phyloP scores from a whole-genome alignment of 2,329 filamentous ascomycete genomes.

The Fusarium devonianum region DNA sequence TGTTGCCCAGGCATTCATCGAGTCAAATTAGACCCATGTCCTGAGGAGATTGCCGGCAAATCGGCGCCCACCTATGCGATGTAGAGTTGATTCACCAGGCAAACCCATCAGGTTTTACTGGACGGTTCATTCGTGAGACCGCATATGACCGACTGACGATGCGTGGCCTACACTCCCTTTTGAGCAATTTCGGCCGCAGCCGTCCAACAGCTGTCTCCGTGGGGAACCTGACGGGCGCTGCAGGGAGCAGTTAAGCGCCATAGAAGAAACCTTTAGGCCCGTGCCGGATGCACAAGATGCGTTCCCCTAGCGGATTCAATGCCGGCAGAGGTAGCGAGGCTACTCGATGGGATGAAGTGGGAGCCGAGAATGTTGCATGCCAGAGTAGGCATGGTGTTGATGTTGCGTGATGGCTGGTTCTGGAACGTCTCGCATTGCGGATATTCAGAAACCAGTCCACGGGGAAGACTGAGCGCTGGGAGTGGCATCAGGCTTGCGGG shows the following conservation, averaged over 20 bases:
- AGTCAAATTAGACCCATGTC: no score
- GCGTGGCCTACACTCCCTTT: conserved; percentile 1
- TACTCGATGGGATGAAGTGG: background rate
- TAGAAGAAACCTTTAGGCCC: conserved; percentile 8
- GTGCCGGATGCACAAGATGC: conserved; percentile 19
- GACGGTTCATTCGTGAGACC: no score
- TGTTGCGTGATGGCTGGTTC: background rate
- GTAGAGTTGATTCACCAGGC: no score
- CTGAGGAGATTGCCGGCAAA: no score
- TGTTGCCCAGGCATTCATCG: no score
- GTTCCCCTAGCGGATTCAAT: conserved; percentile 27
- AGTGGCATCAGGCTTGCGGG: no score
- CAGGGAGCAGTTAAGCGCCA: conserved; percentile 15
- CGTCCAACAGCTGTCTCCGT: conserved; percentile 13
- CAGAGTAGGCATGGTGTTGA: conserved; percentile 5
- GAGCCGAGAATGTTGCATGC: conserved; percentile 11
- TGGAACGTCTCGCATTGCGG: background rate
- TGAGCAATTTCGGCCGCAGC: background rate
- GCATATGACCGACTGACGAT: background rate
- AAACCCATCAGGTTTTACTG: no score
- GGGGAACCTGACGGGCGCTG: background rate
- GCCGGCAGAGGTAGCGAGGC: conserved; percentile 1
- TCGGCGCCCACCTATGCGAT: no score
- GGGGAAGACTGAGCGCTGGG: no score
- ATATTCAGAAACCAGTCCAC: background rate